Conservation (phyloP, 2,329 filamentous ascomycete genomes). For the Simplicillium aogashimaense region DNA sequence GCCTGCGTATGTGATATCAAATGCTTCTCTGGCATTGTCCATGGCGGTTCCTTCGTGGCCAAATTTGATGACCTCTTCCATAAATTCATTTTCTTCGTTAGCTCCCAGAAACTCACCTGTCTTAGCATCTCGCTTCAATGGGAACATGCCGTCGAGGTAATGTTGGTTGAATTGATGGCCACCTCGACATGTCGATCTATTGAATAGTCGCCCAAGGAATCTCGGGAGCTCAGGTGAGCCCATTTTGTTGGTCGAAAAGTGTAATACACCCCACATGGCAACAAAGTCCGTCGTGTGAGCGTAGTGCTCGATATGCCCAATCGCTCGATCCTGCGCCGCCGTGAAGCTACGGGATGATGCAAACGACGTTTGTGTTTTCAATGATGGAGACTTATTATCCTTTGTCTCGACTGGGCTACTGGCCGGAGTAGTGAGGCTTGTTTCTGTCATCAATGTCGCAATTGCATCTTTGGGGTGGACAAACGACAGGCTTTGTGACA, state of each 20-base stretch:
- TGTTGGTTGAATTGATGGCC: constrained; percentile 53
- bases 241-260: constrained; percentile 45
- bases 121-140: constrained; percentile 30
- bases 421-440: constrained; percentile 17
- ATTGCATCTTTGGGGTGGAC: constrained; percentile 23
- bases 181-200: constrained; percentile 35
- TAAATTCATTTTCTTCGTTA: constrained; percentile 45
- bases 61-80: constrained; percentile 45
- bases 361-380: constrained; percentile 15
- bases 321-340: constrained; percentile 36
- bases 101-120: constrained; percentile 31
- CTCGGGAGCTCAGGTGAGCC: constrained; percentile 38
- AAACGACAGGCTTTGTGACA: constrained; percentile 27
- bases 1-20: constrained; percentile 36
- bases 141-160: constrained; percentile 53
- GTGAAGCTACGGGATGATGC: constrained; percentile 24
- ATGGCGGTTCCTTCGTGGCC: constrained; percentile 32
- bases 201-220: constrained; percentile 54
- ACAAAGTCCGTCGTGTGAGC: constrained; percentile 67
- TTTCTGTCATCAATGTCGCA: constrained; percentile 24
- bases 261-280: constrained; percentile 61
- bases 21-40: constrained; percentile 33
- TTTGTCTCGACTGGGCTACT: constrained; percentile 11
- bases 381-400: constrained; percentile 7
- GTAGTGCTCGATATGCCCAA: constrained; percentile 73